A percentile compares a stretch with the other conserved stretches of the same genome.
These are phyloP conservation scores for Crucihimalaya himalaica DNA, from an alignment of 345 rosid genomes.

Conservation along the genomic window DNA sequence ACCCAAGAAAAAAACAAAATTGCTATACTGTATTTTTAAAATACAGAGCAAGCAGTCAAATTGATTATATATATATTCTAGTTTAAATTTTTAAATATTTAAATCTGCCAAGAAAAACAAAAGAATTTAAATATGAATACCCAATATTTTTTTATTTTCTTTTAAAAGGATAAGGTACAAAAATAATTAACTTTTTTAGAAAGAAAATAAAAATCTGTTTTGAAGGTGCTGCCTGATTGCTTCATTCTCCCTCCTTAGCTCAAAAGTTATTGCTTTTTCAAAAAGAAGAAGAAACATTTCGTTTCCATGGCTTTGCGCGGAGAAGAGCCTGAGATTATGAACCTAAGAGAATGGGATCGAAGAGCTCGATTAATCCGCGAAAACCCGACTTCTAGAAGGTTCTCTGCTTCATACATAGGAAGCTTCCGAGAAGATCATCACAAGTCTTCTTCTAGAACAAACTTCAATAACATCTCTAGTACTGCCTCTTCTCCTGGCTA, in stretches of 20 bases:
- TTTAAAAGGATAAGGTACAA: slow-evolving; percentile 4
- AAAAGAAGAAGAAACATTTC: slow-evolving; percentile 10
- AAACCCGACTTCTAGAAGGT: slow-evolving; percentile 61
- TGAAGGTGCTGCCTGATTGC: slow-evolving; percentile 33
- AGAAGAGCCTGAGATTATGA: slow-evolving; percentile 48
- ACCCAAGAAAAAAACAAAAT: slow-evolving; percentile 35
- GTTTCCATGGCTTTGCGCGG: slow-evolving; percentile 37
- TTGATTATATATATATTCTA: not conserved
- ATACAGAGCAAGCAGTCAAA: slow-evolving; percentile 24
- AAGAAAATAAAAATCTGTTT: not conserved
- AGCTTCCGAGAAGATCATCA: slow-evolving; percentile 73
- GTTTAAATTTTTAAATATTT: not conserved
- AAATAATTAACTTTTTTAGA: not conserved
- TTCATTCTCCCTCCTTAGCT: slow-evolving; percentile 34
- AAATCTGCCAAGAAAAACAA: not conserved
- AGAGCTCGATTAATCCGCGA: slow-evolving; percentile 56
- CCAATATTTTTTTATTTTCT: not conserved
- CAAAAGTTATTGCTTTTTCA: slow-evolving; percentile 2
- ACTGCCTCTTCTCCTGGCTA: slow-evolving; percentile 96
- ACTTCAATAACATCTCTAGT: slow-evolving; percentile 66
- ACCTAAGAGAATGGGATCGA: slow-evolving; percentile 57
- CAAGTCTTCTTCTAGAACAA: slow-evolving; percentile 57
- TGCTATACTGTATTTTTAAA: slow-evolving; percentile 13
- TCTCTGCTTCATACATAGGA: slow-evolving; percentile 75
- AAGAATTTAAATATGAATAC: not conserved